Evolutionary conservation across 2,329 filamentous ascomycete genomes (phyloP), one percentile per base, ranked within the genome.

Genomic region (Xylariaceae sp.): DNA sequence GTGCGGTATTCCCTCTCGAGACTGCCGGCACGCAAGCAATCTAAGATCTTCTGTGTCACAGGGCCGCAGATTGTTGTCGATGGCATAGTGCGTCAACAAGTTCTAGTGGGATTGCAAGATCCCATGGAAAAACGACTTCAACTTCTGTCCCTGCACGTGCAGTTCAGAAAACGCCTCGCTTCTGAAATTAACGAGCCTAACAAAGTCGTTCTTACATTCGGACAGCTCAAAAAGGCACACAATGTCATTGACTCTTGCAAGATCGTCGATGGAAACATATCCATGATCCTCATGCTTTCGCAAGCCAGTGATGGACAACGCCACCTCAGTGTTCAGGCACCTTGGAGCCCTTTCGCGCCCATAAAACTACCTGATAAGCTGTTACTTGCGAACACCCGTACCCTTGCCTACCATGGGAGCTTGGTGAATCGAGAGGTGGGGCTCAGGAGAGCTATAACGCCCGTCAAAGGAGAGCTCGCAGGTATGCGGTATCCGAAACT

Each of bases 201-300:
- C 49, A 74, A 74, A 30, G 74, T 76, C 15, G 74, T 74, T 34
- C 74, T 86, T 35, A 73, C 73, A 0, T 77, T 75, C 39, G 77
- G 80, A 1, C 78, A 83, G 53, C 74, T 81, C 37, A 78, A 82
- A 55, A 82, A 85, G 67, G 85, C 84, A 7, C 80, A 88, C 58
- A 86, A 85, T 62, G 84, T 92, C 13, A 80, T 86, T 30, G 89
- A 92, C 73, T 88, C 87, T 5, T 90, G 87, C 72, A 88, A 85
- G 66, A 73, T 92, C 49, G 77, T 80, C 3, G 88, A 92, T 70
- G 86, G 86, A 1, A 77, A 80, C 30, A 78, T 88, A 56, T 84
- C 86, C 37, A 85, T 86, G 64, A 87, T 92, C 55, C 75, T 92
- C 2, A 84, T 89, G 30, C 75, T 93, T 11, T 88, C 86, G 2